Evolutionary conservation across 2,329 filamentous ascomycete genomes (phyloP).

Genomic region (Colletotrichum magnum): DNA sequence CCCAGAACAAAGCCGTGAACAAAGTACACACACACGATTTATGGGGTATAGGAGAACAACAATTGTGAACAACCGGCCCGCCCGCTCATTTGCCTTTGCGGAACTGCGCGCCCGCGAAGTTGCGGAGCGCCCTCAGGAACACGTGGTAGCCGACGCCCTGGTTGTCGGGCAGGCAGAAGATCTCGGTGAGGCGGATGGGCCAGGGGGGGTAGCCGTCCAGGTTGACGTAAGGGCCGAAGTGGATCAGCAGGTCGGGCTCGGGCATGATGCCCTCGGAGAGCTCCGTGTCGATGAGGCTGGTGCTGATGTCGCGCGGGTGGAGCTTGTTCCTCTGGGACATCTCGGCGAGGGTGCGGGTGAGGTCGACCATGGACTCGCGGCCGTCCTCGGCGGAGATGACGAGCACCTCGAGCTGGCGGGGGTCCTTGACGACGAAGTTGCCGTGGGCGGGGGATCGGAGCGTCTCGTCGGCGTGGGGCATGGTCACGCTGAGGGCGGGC

Average conservation of each 20-base stretch:
- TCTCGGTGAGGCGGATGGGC: slow-evolving; percentile 95
- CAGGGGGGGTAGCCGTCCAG: slow-evolving; percentile 95
- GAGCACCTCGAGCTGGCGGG: slow-evolving; percentile 71
- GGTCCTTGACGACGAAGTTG: slow-evolving; percentile 42
- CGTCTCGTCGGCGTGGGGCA: slow-evolving; percentile 59
- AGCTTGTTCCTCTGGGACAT: slow-evolving; percentile 95
- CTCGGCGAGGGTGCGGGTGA: slow-evolving; percentile 93
- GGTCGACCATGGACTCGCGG: slow-evolving; percentile 92
- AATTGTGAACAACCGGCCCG: neutral
- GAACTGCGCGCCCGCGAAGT: slow-evolving; percentile 90
- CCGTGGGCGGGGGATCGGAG: slow-evolving; percentile 47
- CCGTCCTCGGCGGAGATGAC: slow-evolving; percentile 91
- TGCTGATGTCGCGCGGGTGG: slow-evolving; percentile 83
- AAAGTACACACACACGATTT: slow-evolving; percentile 2
- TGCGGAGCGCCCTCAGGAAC: slow-evolving; percentile 87
- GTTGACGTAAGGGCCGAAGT: slow-evolving; percentile 88
- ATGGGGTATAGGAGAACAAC: slow-evolving; percentile 32
- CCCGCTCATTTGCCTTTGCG: slow-evolving; percentile 76
- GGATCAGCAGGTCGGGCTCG: slow-evolving; percentile 90
- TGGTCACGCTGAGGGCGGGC: slow-evolving; percentile 74
- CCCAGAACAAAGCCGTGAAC: slow-evolving; percentile 21
- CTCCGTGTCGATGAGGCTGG: slow-evolving; percentile 90
- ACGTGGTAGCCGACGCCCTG: slow-evolving; percentile 93
- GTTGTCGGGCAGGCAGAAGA: slow-evolving; percentile 84
- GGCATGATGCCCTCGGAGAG: slow-evolving; percentile 83